Base-by-base conservation (phyloP, 2,329 filamentous ascomycete species). In the Elsinoe australis region DNA sequence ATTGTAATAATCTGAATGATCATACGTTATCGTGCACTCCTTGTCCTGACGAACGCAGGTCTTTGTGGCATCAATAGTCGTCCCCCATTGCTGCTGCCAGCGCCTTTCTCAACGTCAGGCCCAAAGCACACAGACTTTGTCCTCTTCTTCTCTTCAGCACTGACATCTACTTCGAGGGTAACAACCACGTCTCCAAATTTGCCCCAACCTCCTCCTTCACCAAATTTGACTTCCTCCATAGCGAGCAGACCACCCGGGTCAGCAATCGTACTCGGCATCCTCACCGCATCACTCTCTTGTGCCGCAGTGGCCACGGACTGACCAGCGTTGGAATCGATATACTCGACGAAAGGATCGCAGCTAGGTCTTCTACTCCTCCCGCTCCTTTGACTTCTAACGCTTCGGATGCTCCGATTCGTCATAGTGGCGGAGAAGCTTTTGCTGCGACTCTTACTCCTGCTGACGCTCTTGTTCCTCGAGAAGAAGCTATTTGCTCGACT, bases 401-500 rank as follows among this genome's bases (percentile, higher is more conserved):
- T 44, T 17, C 31, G 29, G 24, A 32, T 26, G 26, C 39, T 44
- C n/a, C 39, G 24, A 14, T 44, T 44, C 10, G 39, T 44, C 39
- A 44, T 31, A 5, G 39, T 44, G 26, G 14, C 39, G 9, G 39
- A 44, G 26, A 44, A 15, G 15, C 39, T 44, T 17, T 44, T 44
- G 39, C 39, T 44, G 26, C 39, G 39, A n/a, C 39, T 44, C 26
- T 44, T 44, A 19, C 35, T 21, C 39, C 26, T 44, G 39, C 15
- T 32, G 39, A 31, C 26, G 26, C 39, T 32, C 15, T 44, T 44
- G 21, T 32, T 32, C 9, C 28, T 5, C 7, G 39, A 44, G 39
- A 44, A 44, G 39, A 44, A 32, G 28, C 39, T 44, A 15, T 32
- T 44, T 6, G 28, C 24, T 2, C 39, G 12, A n/a, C 28, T 44